Evolutionary conservation across 2,329 filamentous ascomycete species (phyloP).

Genomic region (Neodidymelliopsis sp.): DNA sequence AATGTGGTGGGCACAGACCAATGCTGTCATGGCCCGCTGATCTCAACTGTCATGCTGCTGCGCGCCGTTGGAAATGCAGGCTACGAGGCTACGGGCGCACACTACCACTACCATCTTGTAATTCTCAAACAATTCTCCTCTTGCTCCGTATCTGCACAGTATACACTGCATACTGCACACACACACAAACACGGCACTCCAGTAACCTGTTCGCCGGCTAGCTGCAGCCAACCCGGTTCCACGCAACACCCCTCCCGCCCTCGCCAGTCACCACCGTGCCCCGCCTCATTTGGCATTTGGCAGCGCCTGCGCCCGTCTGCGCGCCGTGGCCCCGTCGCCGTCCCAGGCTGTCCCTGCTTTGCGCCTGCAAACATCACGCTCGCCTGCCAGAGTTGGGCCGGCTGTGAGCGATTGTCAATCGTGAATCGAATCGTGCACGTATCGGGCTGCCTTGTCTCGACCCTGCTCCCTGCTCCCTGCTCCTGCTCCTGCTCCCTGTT

Average conservation of each 20-base stretch:
- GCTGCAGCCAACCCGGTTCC: too few species aligned
- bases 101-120: too few species aligned
- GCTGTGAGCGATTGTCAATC: too few species aligned
- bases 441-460: background rate
- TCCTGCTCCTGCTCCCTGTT: constrained; percentile 1
- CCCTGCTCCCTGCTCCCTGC: constrained; percentile 15
- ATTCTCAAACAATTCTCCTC: too few species aligned
- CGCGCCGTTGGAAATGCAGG: constrained; percentile 9
- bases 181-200: too few species aligned
- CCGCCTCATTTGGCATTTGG: constrained; percentile 27
- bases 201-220: constrained; percentile 8
- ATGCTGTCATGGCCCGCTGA: constrained; percentile 2
- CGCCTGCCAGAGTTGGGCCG: too few species aligned
- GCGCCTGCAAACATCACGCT: constrained; percentile 19
- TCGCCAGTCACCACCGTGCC: constrained; percentile 1
- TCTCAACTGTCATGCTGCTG: constrained; percentile 4
- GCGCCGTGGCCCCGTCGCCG: constrained; percentile 15
- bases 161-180: too few species aligned
- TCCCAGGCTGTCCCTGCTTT: constrained; percentile 26
- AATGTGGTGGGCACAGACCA: background rate
- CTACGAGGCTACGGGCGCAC: constrained; percentile 6
- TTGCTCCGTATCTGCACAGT: too few species aligned
- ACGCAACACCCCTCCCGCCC: constrained; percentile 6
- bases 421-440: too few species aligned
- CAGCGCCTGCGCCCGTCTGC: constrained; percentile 19